Conservation (phyloP, 768 basidiomycete species). For the Boletales sp. region DNA sequence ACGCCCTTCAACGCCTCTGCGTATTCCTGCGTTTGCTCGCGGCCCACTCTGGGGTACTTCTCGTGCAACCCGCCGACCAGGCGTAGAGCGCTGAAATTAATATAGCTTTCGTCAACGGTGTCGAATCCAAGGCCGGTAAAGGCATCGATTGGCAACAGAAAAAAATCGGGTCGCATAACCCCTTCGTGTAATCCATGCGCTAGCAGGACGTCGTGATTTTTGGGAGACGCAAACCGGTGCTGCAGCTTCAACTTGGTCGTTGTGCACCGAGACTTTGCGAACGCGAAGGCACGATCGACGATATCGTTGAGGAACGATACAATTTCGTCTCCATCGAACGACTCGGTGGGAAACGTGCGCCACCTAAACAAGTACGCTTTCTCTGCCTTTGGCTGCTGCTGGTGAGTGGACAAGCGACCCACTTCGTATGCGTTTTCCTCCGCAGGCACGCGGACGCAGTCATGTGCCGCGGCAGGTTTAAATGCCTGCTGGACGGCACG, state of each 20-base stretch:
- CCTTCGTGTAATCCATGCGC: slow-evolving; percentile 4
- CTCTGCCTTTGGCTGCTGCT: not conserved
- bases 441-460: not conserved
- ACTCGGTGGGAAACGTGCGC: slow-evolving; percentile 1
- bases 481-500: slow-evolving; percentile 3
- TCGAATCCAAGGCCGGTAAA: slow-evolving; percentile 1
- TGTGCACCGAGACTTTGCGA: not conserved
- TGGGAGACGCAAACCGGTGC: slow-evolving; percentile 8
- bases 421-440: not conserved
- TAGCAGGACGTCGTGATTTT: slow-evolving; percentile 3
- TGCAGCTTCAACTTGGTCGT: not conserved
- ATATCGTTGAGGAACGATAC: slow-evolving; percentile 7
- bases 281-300: slow-evolving; percentile 5
- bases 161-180: slow-evolving; percentile 5
- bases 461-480: not conserved
- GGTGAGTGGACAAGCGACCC: not conserved
- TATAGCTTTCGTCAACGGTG: slow-evolving; percentile 2
- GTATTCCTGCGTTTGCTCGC: slow-evolving; percentile 5
- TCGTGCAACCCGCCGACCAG: slow-evolving; percentile 9
- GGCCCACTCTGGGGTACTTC: not conserved
- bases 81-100: slow-evolving; percentile 6
- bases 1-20: slow-evolving; percentile 1
- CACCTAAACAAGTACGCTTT: slow-evolving; percentile 4
- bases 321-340: slow-evolving; percentile 1
- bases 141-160: slow-evolving; percentile 12